Evolutionary conservation across 441 rosid species (phyloP).

Genomic region (Pelargonium cotyledonis): DNA sequence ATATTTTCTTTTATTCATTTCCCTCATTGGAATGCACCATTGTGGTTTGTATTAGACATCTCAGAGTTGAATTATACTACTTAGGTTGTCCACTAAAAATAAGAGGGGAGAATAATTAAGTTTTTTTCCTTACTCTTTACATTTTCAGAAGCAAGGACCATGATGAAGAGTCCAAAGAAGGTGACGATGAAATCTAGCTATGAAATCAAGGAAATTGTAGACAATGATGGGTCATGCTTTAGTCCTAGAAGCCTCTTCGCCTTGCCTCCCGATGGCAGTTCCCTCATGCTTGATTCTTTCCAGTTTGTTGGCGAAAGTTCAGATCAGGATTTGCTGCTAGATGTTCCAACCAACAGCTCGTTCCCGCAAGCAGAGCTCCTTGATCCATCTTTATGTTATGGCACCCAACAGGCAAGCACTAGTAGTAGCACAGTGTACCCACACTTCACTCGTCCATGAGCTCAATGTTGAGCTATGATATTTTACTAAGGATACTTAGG

Average conservation of each 20-base stretch:
- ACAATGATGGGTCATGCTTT: constrained; percentile 61
- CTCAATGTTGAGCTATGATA: constrained; percentile 19
- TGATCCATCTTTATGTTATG: constrained; percentile 37
- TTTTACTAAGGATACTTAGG: constrained; percentile 29
- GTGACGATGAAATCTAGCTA: constrained; percentile 38
- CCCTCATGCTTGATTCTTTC: constrained; percentile 52
- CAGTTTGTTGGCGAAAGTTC: constrained; percentile 48
- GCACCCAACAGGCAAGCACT: constrained; percentile 47
- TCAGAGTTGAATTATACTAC: no score
- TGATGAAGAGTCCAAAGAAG: constrained; percentile 66
- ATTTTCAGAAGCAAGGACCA: constrained; percentile 43
- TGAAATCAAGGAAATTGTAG: constrained; percentile 54
- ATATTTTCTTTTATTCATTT: neutral
- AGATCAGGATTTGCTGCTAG: constrained; percentile 77
- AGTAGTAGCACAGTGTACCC: constrained; percentile 48
- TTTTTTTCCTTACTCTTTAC: no score
- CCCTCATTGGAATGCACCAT: no score
- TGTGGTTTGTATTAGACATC: no score
- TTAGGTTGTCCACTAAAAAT: no score
- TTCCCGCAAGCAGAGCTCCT: constrained; percentile 95
- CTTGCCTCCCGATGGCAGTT: constrained; percentile 57
- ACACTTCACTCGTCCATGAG: constrained; percentile 31
- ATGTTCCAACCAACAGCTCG: constrained; percentile 70
- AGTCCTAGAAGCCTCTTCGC: constrained; percentile 73
- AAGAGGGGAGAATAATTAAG: no score